Conservation (phyloP, 768 basidiomycete species). For the Psilocybe subaeruginosa region DNA sequence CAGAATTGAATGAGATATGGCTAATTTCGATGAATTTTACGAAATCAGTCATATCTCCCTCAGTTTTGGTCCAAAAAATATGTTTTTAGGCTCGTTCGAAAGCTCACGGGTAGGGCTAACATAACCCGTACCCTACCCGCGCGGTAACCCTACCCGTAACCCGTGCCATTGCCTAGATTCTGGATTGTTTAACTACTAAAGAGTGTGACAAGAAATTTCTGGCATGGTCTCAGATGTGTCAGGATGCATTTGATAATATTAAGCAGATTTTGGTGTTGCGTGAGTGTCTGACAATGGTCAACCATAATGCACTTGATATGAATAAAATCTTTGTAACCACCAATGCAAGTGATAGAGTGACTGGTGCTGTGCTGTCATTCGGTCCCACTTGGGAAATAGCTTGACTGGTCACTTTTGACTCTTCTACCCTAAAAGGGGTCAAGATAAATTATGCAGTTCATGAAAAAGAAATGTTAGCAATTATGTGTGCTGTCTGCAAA, state of each 20-base stretch:
- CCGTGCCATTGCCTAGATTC: no score
- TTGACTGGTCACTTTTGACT: slow-evolving; percentile 37
- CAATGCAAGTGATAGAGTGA: slow-evolving; percentile 30
- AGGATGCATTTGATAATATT: slow-evolving; percentile 13
- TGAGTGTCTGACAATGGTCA: slow-evolving; percentile 19
- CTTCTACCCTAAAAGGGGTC: slow-evolving; percentile 24
- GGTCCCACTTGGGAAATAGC: slow-evolving; percentile 33
- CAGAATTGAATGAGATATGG: no score
- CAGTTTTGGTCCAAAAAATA: no score
- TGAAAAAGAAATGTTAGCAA: slow-evolving; percentile 40
- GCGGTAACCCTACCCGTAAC: no score
- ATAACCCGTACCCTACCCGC: no score
- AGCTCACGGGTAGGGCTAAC: no score
- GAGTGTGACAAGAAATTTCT: slow-evolving; percentile 11
- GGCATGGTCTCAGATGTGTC: neutral
- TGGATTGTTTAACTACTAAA: no score
- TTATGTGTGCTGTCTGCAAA: slow-evolving; percentile 31
- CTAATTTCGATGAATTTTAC: no score
- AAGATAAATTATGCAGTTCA: slow-evolving; percentile 38
- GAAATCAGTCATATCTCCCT: no score
- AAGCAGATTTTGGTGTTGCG: slow-evolving; percentile 14
- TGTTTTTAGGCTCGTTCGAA: no score
- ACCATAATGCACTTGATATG: slow-evolving; percentile 3
- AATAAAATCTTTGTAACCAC: slow-evolving; percentile 37
- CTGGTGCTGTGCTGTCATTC: slow-evolving; percentile 32